phyloP scores from a whole-genome alignment of 371 early-diverging fungal genomes.

The Fennellomyces sp. region DNA sequence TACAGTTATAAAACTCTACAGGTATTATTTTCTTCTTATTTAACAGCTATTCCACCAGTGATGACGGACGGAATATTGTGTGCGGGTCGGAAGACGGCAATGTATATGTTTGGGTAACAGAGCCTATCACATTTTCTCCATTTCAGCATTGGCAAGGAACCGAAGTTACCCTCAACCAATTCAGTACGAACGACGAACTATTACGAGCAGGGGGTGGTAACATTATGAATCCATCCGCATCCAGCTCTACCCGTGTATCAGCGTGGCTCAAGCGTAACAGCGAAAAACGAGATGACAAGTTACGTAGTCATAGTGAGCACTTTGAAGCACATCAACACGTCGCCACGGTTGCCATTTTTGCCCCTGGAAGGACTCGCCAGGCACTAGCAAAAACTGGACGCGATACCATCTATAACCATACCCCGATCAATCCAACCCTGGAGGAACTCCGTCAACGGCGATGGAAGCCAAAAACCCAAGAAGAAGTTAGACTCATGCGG shows the following conservation, averaged over 20 bases:
- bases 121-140: conserved; percentile 41
- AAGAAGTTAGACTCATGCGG: conserved; percentile 8
- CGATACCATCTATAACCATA: conserved; percentile 44
- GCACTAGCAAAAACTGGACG: conserved; percentile 56
- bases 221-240: neutral
- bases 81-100: conserved; percentile 83
- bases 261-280: conserved; percentile 18
- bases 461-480: conserved; percentile 4
- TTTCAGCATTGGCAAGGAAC: conserved; percentile 37
- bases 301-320: conserved; percentile 37
- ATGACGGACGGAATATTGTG: conserved; percentile 77
- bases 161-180: conserved; percentile 6
- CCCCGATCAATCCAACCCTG: conserved; percentile 15
- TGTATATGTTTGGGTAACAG: conserved; percentile 77
- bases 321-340: conserved; percentile 56
- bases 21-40: neutral
- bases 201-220: neutral
- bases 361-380: conserved; percentile 61
- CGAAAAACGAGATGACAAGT: conserved; percentile 29
- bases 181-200: conserved; percentile 7
- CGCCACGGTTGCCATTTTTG: conserved; percentile 64
- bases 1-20: conserved; percentile 4
- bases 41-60: too few species aligned
- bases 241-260: conserved; percentile 6
- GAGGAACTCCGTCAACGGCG: conserved; percentile 2